Evolutionary conservation across 2,329 filamentous ascomycete genomes (phyloP).

Genomic region (Fusarium concolor): DNA sequence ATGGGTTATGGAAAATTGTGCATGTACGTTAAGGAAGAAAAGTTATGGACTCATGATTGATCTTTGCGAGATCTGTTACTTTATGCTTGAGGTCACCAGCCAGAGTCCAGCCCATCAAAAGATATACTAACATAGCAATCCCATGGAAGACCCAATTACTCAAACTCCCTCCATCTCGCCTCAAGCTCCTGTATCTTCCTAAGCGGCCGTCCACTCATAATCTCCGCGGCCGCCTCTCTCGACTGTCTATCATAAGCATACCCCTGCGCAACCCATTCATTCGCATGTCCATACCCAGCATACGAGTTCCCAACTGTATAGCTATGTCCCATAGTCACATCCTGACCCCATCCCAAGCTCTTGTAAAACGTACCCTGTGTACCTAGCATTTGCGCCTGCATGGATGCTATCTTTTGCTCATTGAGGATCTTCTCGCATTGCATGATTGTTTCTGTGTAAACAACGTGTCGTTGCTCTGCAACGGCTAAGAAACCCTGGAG

Average conservation of each 20-base stretch:
- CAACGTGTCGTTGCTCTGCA: slow-evolving; percentile 42
- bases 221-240: slow-evolving; percentile 23
- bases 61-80: neutral
- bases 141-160: slow-evolving; percentile 30
- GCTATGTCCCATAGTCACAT: slow-evolving; percentile 28
- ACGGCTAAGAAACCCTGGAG: slow-evolving; percentile 44
- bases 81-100: too few relatives aligned
- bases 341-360: slow-evolving; percentile 33
- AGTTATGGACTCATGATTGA: neutral
- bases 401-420: slow-evolving; percentile 41
- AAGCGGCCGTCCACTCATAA: slow-evolving; percentile 19
- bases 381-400: slow-evolving; percentile 45
- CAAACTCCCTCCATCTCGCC: slow-evolving; percentile 51
- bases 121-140: too few relatives aligned
- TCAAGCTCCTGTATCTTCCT: slow-evolving; percentile 48
- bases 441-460: slow-evolving; percentile 50
- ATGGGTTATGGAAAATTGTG: neutral
- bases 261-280: slow-evolving; percentile 46
- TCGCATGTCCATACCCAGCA: slow-evolving; percentile 50
- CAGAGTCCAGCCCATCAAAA: too few relatives aligned
- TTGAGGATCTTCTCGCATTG: slow-evolving; percentile 44
- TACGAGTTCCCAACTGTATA: slow-evolving; percentile 49
- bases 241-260: slow-evolving; percentile 49
- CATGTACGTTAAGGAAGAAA: neutral
- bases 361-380: slow-evolving; percentile 45